Percentiles rank a stretch among this genome's conserved stretches.
Evolutionary conservation across 1,284 basidiomycete genomes (phyloP).

Genomic region (Volvariella volvacea): DNA sequence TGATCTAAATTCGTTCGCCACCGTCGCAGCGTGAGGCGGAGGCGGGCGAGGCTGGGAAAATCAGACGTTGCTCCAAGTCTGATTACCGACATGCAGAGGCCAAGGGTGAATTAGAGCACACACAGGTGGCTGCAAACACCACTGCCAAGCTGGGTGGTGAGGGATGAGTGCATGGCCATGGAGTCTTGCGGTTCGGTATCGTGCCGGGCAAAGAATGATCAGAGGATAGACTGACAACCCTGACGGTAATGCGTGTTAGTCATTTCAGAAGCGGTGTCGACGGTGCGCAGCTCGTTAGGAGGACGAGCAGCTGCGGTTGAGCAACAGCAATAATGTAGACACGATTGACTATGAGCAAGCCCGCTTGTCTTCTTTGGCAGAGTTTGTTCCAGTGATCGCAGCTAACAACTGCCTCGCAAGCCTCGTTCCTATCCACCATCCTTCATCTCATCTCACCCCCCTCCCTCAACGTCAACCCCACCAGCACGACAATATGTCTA

Average conservation of each 20-base stretch:
- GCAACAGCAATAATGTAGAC: background rate
- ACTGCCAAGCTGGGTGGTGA: no score
- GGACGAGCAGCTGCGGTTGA: background rate
- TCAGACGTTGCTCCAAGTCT: no score
- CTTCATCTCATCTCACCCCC: slow-evolving; percentile 12
- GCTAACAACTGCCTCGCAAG: slow-evolving; percentile 5
- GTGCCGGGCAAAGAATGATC: background rate
- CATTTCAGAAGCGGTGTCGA: background rate
- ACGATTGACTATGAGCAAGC: background rate
- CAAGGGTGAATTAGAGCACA: no score
- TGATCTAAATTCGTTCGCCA: no score
- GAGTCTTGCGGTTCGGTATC: no score
- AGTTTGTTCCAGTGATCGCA: slow-evolving; percentile 3
- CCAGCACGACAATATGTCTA: slow-evolving; percentile 40
- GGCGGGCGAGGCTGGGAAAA: no score
- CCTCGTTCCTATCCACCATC: slow-evolving; percentile 10
- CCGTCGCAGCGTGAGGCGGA: no score
- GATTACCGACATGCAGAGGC: no score
- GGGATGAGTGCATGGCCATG: no score
- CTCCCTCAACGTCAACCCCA: slow-evolving; percentile 11
- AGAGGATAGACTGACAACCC: background rate
- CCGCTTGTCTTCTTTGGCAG: slow-evolving; percentile 1
- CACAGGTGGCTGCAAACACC: no score
- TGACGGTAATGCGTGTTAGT: background rate
- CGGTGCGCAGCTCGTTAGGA: no score